Evolutionary conservation across 805 yeast genomes (phyloP), one percentile per base, ranked within the genome.

Genomic region (Lachancea sp.): DNA sequence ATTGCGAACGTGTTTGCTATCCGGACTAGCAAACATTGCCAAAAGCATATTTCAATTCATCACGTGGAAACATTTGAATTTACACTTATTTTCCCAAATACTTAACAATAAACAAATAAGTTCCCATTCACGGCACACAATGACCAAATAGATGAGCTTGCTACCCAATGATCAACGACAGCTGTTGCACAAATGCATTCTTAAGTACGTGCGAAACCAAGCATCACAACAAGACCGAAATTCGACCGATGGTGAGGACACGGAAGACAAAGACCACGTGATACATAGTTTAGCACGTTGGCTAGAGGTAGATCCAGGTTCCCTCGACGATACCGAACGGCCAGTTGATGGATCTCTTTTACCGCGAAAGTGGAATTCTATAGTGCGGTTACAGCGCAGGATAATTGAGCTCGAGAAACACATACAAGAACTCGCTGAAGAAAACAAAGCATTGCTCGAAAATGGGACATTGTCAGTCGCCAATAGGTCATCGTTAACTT

Each of bases 301-400:
- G 29, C 39, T 42, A 11, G 44, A 36, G 11, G 45, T 46, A 3
- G 43, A 32, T 11, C 46, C 38, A 7, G 47, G 44, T 8, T 43
- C 20, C 8, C 17, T 28, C 18, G 18, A 4, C 19, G 37, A 30
- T 24, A 20, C 13, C 20, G 36, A 29, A 11, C 16, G 18, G 12
- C 22, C 40, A 5, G 34, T 22, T 3, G 41, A 37, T 17, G 41
- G 29, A 7, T 15, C 35, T 15, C 17, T 52, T 8, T 38, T 54
- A n/a, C 56, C 56, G 2, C 47, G 80, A 61, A 89, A 88, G 64
- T 89, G 97, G 97, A 71, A 81, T 1, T 80, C 95, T 0, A 90
- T 89, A 3, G 70, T 86, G 23, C 67, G 95, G 34, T 67, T 90
- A 22, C 96, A 90, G 61, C 74, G 78, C 46, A 73, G 76, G 51